Percentiles rank a stretch among this genome's conserved stretches.
Evolutionary conservation across 1,284 basidiomycete species (phyloP).

Genomic region (Sutorius eximius): DNA sequence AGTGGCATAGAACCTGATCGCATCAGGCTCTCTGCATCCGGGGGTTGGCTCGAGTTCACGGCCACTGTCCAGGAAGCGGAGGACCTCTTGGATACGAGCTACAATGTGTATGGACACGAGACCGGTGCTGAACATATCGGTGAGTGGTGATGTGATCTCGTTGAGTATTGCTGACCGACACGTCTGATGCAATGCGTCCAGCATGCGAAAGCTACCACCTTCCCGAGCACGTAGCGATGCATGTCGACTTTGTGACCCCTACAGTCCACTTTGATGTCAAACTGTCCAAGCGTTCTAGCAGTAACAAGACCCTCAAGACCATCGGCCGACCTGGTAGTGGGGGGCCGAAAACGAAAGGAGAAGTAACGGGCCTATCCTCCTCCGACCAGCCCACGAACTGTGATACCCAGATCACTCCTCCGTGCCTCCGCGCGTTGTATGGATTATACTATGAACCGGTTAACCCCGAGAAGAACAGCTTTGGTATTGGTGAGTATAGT

Average conservation of each 20-base stretch:
- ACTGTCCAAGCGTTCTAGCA: slow-evolving; percentile 20
- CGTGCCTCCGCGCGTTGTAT: slow-evolving; percentile 51
- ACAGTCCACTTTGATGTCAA: slow-evolving; percentile 43
- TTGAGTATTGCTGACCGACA: not conserved
- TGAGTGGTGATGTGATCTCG: slow-evolving; percentile 8
- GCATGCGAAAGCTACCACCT: slow-evolving; percentile 49
- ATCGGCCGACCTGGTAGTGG: slow-evolving; percentile 35
- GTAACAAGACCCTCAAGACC: not conserved
- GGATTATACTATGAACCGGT: slow-evolving; percentile 42
- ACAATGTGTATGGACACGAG: slow-evolving; percentile 44
- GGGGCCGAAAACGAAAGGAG: slow-evolving; percentile 38
- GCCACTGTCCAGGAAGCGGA: slow-evolving; percentile 46
- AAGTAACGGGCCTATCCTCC: slow-evolving; percentile 23
- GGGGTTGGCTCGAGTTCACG: slow-evolving; percentile 46
- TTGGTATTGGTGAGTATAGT: slow-evolving; percentile 45
- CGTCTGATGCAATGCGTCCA: slow-evolving; percentile 10
- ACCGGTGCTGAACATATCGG: slow-evolving; percentile 35
- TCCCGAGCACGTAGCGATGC: slow-evolving; percentile 40
- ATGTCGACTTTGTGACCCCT: slow-evolving; percentile 49
- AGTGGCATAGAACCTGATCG: slow-evolving; percentile 38
- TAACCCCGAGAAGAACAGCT: slow-evolving; percentile 44
- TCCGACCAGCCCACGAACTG: slow-evolving; percentile 37
- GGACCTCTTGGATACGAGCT: slow-evolving; percentile 42
- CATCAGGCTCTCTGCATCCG: slow-evolving; percentile 34
- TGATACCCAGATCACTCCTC: slow-evolving; percentile 44